Evolutionary conservation across 73 alveolate species (phyloP).

Genomic region (Symbiodinium pilosum): DNA sequence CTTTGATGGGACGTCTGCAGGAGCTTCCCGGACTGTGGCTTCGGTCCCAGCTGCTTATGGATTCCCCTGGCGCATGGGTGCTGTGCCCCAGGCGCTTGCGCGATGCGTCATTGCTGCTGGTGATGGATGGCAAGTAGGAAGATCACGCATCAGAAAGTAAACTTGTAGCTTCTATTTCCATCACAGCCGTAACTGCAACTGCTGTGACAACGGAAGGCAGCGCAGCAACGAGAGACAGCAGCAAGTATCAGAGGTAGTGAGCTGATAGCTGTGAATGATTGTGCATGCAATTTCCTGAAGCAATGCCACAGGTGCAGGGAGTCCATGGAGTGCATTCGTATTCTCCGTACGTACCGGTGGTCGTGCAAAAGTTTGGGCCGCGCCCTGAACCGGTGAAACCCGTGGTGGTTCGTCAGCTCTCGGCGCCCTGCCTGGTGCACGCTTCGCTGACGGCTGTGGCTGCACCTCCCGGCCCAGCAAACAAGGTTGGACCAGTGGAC

Average conservation of each 20-base stretch:
- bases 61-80: not conserved
- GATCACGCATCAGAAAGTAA: too few relatives aligned
- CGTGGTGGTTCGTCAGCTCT: constrained; percentile 35
- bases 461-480: not conserved
- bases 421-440: constrained; percentile 31
- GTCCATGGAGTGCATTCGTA: not conserved
- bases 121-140: too few relatives aligned
- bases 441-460: constrained; percentile 2
- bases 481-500: not conserved
- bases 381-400: not conserved
- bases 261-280: too few relatives aligned
- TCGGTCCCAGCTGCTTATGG: not conserved
- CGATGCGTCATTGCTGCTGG: too few relatives aligned
- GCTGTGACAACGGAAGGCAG: too few relatives aligned
- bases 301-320: not conserved
- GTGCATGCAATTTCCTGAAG: too few relatives aligned
- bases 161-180: too few relatives aligned
- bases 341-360: not conserved
- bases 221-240: too few relatives aligned
- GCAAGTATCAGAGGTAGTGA: too few relatives aligned
- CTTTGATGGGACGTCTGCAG: not conserved
- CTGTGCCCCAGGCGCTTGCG: not conserved
- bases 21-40: not conserved
- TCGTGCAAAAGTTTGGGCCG: not conserved
- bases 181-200: too few relatives aligned